phyloP scores from a whole-genome alignment of 2,329 filamentous ascomycete species.

The Aotearoamyces nothofagi region DNA sequence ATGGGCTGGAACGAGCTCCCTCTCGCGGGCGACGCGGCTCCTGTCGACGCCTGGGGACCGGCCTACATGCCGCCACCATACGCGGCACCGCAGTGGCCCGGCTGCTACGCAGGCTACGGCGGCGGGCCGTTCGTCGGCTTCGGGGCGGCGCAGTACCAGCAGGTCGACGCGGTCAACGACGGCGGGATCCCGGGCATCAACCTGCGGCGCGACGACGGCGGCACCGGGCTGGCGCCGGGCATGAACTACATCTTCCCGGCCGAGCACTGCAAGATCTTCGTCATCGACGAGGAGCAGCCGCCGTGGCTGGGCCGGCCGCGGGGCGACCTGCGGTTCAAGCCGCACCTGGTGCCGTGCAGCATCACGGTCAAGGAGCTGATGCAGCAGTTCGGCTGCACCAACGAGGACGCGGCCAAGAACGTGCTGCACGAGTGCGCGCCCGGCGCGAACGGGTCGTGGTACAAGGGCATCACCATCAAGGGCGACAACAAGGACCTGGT shows the following conservation, averaged over 20 bases:
- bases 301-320: conserved; percentile 35
- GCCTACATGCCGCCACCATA: too few relatives aligned
- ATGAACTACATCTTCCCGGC: conserved; percentile 47
- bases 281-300: conserved; percentile 28
- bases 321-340: conserved; percentile 29
- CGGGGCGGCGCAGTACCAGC: too few relatives aligned
- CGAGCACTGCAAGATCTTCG: conserved; percentile 42
- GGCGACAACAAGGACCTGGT: conserved; percentile 33
- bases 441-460: conserved; percentile 42
- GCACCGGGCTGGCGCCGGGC: conserved; percentile 41
- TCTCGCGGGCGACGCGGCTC: too few relatives aligned
- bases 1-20: too few relatives aligned
- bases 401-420: conserved; percentile 35
- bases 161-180: conserved; percentile 2
- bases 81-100: background rate
- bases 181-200: conserved; percentile 32
- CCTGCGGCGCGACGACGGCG: conserved; percentile 40
- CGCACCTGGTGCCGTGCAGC: conserved; percentile 34
- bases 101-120: background rate
- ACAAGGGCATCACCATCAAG: conserved; percentile 34
- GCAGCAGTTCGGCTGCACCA: conserved; percentile 39
- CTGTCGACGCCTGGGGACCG: too few relatives aligned
- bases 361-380: conserved; percentile 41
- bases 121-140: too few relatives aligned
- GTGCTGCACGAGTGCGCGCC: conserved; percentile 38